phyloP scores from a whole-genome alignment of 371 early-diverging fungal genomes.

The Mortierella polycephala region DNA sequence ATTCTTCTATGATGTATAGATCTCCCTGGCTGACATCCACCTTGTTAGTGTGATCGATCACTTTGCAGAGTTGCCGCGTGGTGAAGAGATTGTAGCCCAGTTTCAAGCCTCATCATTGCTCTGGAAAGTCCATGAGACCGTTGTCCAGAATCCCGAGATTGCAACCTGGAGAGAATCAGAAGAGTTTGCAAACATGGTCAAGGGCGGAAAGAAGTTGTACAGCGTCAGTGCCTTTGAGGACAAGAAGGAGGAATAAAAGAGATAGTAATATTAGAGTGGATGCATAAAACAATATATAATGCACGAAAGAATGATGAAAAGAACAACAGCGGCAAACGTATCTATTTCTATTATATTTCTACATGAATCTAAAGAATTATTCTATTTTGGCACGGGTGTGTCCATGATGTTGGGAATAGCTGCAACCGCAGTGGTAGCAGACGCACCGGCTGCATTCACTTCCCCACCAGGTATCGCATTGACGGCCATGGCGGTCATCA shows the following conservation, averaged over 20 bases:
- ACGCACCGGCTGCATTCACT: neutral
- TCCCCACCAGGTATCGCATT: conserved; percentile 9
- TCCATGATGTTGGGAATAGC: conserved; percentile 31
- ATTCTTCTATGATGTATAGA: neutral
- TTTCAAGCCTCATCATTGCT: conserved; percentile 16
- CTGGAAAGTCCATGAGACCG: conserved; percentile 33
- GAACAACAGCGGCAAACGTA: no score
- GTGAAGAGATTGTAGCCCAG: conserved; percentile 12
- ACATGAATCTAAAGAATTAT: neutral
- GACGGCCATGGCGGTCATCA: conserved; percentile 52
- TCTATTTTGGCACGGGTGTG: conserved; percentile 34
- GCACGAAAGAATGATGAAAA: neutral
- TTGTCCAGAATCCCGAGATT: conserved; percentile 7
- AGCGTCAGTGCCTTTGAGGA: conserved; percentile 3
- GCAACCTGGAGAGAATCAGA: conserved; percentile 16
- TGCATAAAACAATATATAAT: neutral
- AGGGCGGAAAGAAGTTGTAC: conserved; percentile 17
- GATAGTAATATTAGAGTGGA: neutral
- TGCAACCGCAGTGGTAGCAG: conserved; percentile 2
- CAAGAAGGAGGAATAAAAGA: neutral
- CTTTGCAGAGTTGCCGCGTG: conserved; percentile 22
- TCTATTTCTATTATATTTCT: no score
- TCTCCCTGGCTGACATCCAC: conserved; percentile 30
- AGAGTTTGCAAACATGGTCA: neutral
- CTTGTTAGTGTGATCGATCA: conserved; percentile 23